These are phyloP conservation scores for Xerocomus minutiporus DNA, from an alignment of 1,284 basidiomycete genomes.

Conservation along the genomic window DNA sequence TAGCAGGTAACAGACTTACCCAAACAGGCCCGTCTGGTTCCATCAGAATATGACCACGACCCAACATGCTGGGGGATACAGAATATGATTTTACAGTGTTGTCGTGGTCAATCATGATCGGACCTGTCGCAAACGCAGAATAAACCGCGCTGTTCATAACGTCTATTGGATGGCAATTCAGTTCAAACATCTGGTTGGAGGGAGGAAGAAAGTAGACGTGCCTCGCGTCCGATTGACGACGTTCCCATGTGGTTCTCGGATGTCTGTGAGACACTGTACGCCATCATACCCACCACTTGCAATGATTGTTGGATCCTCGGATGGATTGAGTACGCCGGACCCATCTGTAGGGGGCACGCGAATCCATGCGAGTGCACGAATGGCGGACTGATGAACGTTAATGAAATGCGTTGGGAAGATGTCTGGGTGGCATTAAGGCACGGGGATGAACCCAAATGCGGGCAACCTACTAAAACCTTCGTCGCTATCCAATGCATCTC, in stretches of 20 bases:
- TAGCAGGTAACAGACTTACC: slow-evolving; percentile 41
- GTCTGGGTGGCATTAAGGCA: slow-evolving; percentile 21
- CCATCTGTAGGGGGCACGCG: slow-evolving; percentile 54
- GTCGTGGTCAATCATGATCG: slow-evolving; percentile 73
- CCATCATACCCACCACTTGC: slow-evolving; percentile 78
- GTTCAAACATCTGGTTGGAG: not conserved
- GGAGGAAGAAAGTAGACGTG: slow-evolving; percentile 21
- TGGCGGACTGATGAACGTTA: slow-evolving; percentile 70
- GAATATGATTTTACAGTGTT: slow-evolving; percentile 72
- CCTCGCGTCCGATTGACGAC: slow-evolving; percentile 75
- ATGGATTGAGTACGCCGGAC: slow-evolving; percentile 41
- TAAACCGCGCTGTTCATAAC: slow-evolving; percentile 64
- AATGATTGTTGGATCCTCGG: slow-evolving; percentile 65
- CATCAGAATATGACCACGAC: slow-evolving; percentile 65
- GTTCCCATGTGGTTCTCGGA: slow-evolving; percentile 59
- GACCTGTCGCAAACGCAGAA: slow-evolving; percentile 60
- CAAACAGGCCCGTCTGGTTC: slow-evolving; percentile 76
- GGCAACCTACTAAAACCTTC: slow-evolving; percentile 26
- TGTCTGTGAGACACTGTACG: slow-evolving; percentile 65
- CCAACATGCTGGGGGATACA: slow-evolving; percentile 65
- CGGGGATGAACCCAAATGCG: not conserved
- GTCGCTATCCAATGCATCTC: slow-evolving; percentile 41
- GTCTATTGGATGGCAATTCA: slow-evolving; percentile 40
- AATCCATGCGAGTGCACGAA: slow-evolving; percentile 71
- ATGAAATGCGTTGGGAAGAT: slow-evolving; percentile 69